A percentile compares a stretch with the other conserved stretches of the same genome.
These are phyloP conservation scores for Xylariaceae sp. DNA, from an alignment of 2,329 filamentous ascomycete species.

Conservation along the genomic window DNA sequence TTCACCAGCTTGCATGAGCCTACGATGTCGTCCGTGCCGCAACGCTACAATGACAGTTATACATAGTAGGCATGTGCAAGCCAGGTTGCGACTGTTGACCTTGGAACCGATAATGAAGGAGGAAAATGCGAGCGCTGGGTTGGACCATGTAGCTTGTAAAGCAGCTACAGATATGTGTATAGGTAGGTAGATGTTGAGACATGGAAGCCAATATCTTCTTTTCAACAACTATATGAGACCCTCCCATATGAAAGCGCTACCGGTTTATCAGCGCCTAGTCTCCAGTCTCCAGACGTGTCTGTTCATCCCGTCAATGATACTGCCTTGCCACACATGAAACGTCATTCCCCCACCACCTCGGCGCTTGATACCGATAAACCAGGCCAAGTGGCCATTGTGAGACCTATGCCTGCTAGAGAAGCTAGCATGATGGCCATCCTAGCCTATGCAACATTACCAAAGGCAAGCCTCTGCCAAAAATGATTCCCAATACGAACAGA, in stretches of 20 bases:
- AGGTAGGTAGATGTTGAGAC: slow-evolving; percentile 10
- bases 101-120: neutral
- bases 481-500: slow-evolving; percentile 41
- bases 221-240: slow-evolving; percentile 13
- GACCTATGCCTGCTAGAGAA: too few relatives aligned
- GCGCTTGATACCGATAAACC: slow-evolving; percentile 23
- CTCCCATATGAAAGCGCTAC: slow-evolving; percentile 17
- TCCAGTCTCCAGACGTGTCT: neutral
- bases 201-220: slow-evolving; percentile 5
- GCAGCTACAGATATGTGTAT: slow-evolving; percentile 14
- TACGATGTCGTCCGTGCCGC: neutral
- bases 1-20: slow-evolving; percentile 6
- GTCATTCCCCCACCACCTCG: slow-evolving; percentile 19
- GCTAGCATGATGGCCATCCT: slow-evolving; percentile 7
- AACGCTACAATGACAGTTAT: neutral
- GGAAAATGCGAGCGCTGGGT: slow-evolving; percentile 1
- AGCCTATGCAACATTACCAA: slow-evolving; percentile 23
- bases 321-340: slow-evolving; percentile 26
- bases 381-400: too few relatives aligned
- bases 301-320: slow-evolving; percentile 24
- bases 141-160: slow-evolving; percentile 10
- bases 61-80: too few relatives aligned
- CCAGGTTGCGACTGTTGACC: too few relatives aligned
- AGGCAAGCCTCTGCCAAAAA: slow-evolving; percentile 21
- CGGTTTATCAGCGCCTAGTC: slow-evolving; percentile 13